Conservation (phyloP, 768 basidiomycete species). For the Candolleomyces efflorescens region DNA sequence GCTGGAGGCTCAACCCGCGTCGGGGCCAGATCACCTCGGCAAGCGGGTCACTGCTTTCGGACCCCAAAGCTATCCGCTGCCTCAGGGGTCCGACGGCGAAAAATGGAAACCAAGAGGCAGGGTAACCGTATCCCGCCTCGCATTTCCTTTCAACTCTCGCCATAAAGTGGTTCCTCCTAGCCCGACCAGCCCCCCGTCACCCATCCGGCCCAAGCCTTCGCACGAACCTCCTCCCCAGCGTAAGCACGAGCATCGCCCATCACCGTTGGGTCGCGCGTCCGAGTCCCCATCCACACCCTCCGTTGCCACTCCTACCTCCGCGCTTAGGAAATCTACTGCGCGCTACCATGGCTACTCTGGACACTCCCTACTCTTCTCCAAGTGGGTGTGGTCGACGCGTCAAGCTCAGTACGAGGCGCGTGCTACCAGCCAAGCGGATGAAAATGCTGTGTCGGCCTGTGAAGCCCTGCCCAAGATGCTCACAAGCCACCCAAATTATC, state of each 20-base stretch:
- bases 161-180: conserved; percentile 9
- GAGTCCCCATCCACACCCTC: neutral
- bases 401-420: conserved; percentile 48
- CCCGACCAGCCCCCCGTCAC: conserved; percentile 34
- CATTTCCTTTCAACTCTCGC: neutral
- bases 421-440: conserved; percentile 12
- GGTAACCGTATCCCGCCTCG: neutral
- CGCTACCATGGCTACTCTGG: conserved; percentile 61
- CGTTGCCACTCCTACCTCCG: neutral
- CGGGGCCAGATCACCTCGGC: neutral
- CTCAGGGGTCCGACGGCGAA: neutral
- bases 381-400: conserved; percentile 58
- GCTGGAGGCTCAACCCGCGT: neutral
- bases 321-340: neutral
- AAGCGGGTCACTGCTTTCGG: neutral
- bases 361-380: conserved; percentile 53
- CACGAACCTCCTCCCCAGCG: conserved; percentile 27
- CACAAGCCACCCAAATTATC: conserved; percentile 1
- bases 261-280: neutral
- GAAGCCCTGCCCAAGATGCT: neutral
- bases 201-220: neutral
- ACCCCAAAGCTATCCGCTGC: neutral
- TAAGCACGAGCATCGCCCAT: conserved; percentile 22
- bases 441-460: neutral
- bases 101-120: neutral